These are phyloP conservation scores for Phytophthora sansomeana DNA, from an alignment of 352 stramenopile genomes.

Conservation along the genomic window DNA sequence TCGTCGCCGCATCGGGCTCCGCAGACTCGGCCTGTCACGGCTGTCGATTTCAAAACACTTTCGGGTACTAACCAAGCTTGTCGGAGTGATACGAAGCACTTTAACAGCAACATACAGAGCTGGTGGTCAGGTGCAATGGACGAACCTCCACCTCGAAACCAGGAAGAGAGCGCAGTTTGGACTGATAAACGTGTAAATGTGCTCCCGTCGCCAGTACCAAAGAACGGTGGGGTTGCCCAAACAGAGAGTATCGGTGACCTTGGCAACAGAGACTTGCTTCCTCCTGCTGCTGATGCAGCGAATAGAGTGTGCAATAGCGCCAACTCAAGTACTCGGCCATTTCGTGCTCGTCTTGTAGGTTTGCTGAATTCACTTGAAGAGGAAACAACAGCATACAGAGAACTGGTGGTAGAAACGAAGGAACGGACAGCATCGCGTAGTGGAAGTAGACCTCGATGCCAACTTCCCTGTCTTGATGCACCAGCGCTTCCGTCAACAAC, in stretches of 20 bases:
- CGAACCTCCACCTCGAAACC: conserved; percentile 16
- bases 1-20: conserved; percentile 15
- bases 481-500: conserved; percentile 1
- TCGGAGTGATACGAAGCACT: conserved; percentile 12
- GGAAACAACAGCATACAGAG: conserved; percentile 58
- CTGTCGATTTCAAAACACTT: conserved; percentile 38
- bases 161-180: conserved; percentile 16
- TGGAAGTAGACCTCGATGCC: conserved; percentile 14
- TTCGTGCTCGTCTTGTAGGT: conserved; percentile 67
- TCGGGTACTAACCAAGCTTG: neutral
- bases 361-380: conserved; percentile 76
- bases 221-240: neutral
- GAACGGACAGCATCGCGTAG: conserved; percentile 17
- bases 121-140: conserved; percentile 57
- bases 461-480: conserved; percentile 28
- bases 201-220: neutral
- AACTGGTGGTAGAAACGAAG: conserved; percentile 38
- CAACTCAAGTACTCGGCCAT: conserved; percentile 37
- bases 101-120: conserved; percentile 53
- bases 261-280: conserved; percentile 2
- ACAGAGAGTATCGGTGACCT: neutral
- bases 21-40: conserved; percentile 33
- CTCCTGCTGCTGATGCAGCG: conserved; percentile 5
- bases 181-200: neutral
- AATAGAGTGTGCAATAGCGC: conserved; percentile 30